Evolutionary conservation across 192 early-diverging fungal genomes (phyloP), one percentile per base, ranked within the genome.

Genomic region (Coemansia sp.): DNA sequence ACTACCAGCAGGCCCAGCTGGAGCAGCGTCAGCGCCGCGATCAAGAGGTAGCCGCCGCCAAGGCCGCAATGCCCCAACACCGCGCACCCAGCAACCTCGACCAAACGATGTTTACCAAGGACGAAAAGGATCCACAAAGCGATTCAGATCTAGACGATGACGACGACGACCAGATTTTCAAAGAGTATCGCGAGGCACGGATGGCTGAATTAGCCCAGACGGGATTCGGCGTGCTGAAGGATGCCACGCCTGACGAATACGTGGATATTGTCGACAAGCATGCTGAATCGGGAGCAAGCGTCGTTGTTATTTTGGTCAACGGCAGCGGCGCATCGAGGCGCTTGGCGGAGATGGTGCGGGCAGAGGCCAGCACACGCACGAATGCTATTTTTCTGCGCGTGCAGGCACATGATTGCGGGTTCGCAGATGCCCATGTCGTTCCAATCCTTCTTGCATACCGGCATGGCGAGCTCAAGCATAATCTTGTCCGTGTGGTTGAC

Each of bases 401-500:
- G 43, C 53, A 58, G 48, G 74, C 74, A 16, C 45, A 55, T 9
- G 64, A 63, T 12, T 77, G 74, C 29, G 74, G 68, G 8, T 77
- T 77, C 50, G 12, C 40, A 11, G 74, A 77, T 28, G 18, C 60
- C 1, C 54, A 38, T 4, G 58, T 77, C 3, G 32, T 77, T 18
- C 74, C 74, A 4, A 71, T 71, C 4, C 40, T 77, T 21, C 64
- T 77, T 14, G 67, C 62, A 2, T 77, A 77, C 43, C 60, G 57
- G 21, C 19, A 54, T 42, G 74, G 74, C 28, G 60, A 64, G 38
- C 56, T 77, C 31, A 59, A 52, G 43, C 64, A 67, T 30, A 77
- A 77, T 40, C 33, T 77, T 25, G 68, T 77, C 3, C 74, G 57
- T n/a, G 74, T 77, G 10, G 54, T 67, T 29, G 74, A 71, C 31